Conservation (phyloP, 495 filamentous ascomycete genomes). For the Gamarada debralockiae region DNA sequence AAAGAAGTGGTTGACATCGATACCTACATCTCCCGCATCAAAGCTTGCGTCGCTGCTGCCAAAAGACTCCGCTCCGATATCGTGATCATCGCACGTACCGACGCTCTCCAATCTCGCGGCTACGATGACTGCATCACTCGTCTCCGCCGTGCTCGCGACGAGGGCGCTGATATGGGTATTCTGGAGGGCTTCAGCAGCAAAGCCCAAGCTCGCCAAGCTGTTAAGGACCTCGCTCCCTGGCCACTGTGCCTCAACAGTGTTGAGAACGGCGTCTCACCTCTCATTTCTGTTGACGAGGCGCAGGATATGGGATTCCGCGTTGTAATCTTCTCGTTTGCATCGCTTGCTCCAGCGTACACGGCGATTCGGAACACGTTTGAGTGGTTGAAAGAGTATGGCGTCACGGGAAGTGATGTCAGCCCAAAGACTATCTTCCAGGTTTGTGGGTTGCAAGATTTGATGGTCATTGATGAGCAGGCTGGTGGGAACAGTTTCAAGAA, state of each 20-base stretch:
- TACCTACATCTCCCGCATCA: conserved; percentile 51
- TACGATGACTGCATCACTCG: conserved; percentile 49
- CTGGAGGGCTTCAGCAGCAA: conserved; percentile 58
- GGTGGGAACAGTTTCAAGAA: no score
- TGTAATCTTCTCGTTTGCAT: conserved; percentile 56
- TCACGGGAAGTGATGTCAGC: conserved; percentile 37
- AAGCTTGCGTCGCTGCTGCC: conserved; percentile 47
- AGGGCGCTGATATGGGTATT: conserved; percentile 45
- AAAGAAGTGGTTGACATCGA: conserved; percentile 55
- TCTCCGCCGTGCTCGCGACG: conserved; percentile 58
- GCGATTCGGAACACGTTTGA: conserved; percentile 42
- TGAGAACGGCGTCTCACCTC: conserved; percentile 54
- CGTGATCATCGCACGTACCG: conserved; percentile 60
- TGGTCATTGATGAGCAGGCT: no score
- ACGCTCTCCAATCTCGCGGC: conserved; percentile 57
- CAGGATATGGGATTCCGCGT: conserved; percentile 58
- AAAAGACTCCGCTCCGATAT: conserved; percentile 43
- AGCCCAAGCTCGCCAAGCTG: conserved; percentile 47
- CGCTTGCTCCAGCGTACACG: conserved; percentile 46
- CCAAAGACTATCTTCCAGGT: conserved; percentile 29
- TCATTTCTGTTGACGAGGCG: conserved; percentile 53
- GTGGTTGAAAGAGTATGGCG: conserved; percentile 44
- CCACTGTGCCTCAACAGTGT: conserved; percentile 64
- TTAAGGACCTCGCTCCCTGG: conserved; percentile 51
- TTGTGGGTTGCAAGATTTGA: conserved; percentile 19